These are phyloP conservation scores for Quercus berberidifolia DNA, from an alignment of 306 rosid species.

Conservation along the genomic window DNA sequence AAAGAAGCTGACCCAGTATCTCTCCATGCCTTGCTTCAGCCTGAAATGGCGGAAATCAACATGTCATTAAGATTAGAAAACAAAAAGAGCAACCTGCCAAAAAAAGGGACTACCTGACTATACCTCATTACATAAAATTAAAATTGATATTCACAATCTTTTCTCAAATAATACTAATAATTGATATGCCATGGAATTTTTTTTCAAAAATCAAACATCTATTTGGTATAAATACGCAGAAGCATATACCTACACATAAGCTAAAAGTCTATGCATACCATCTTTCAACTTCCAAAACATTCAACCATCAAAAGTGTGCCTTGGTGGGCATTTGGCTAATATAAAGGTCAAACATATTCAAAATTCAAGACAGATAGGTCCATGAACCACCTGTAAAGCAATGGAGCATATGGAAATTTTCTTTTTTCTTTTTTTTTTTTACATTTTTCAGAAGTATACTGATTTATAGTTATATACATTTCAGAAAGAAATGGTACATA, in stretches of 20 bases:
- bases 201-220: too few relatives aligned
- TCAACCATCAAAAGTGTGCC: background rate
- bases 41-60: conserved; percentile 27
- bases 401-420: background rate
- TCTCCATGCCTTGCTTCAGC: conserved; percentile 70
- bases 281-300: background rate
- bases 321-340: background rate
- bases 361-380: background rate
- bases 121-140: background rate
- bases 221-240: background rate
- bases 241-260: background rate
- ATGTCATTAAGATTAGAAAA: background rate
- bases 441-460: background rate
- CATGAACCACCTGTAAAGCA: background rate
- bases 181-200: too few relatives aligned
- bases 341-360: background rate
- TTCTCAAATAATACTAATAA: too few relatives aligned
- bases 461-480: background rate
- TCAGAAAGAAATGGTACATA: background rate
- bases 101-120: background rate
- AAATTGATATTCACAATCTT: background rate
- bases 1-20: conserved; percentile 73
- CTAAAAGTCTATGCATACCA: background rate
- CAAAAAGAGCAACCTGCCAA: background rate
- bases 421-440: too few relatives aligned